Evolutionary conservation across 2,329 filamentous ascomycete genomes (phyloP), one percentile per base, ranked within the genome.

Genomic region (Fonsecaea erecta): DNA sequence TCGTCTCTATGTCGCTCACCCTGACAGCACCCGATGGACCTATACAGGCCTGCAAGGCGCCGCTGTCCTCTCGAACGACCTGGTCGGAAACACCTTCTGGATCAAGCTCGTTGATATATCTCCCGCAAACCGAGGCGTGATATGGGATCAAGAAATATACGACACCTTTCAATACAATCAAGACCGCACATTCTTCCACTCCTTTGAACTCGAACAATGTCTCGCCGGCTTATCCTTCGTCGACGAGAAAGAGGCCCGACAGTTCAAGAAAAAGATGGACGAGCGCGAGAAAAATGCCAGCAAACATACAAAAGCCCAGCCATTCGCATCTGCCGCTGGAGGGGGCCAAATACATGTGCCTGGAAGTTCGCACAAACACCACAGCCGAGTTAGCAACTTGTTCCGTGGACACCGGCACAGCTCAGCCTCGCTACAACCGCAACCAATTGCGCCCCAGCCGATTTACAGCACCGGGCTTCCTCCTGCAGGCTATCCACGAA

Each of bases 141-240:
- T 97, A 74, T 97, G 92, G 92, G 93, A 97, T 74, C 94, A 98
- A 80, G 95, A 99, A 79, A 92, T 99, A 73, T 99, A 96, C 80
- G 94, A 99, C 72, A 88, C 88, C 57, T 98, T 96, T 84, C 84
- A 85, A 69, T 99, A 98, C 83, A 97, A 97, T 79, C 94, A 97
- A 75, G 95, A 99, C 77, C 89, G 95, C 67, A 94, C 92, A 66
- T 99, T 97, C 80, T 99, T 99, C 80, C 93, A 98, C 79, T 93
- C 92, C 5, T 99, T 99, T 76, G 95, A 99, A 80, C 85, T 97
- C 62, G 93, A 98, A 78, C 88, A 96, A 69, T 98, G 93, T 74
- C 81, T 96, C 66, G 95, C 93, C 5, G 95, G 89, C 0, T 81
- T 99, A 66, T 97, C 92, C 26, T 99, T 99, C 74, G 88, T 90